These are phyloP conservation scores for Kwoniella dendrophila DNA, from an alignment of 768 basidiomycete genomes.

Conservation along the genomic window DNA sequence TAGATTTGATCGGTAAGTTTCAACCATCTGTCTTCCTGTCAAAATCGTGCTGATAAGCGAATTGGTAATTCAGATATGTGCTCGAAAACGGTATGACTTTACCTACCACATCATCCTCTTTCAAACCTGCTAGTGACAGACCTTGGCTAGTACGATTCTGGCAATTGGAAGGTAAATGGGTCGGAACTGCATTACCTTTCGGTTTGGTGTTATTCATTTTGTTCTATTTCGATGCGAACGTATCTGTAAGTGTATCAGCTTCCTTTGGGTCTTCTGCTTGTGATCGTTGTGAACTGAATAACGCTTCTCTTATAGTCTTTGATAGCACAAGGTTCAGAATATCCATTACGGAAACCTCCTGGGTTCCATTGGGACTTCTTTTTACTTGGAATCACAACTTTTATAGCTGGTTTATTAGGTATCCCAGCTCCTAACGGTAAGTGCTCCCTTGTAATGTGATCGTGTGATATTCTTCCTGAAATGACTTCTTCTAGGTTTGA, in stretches of 20 bases:
- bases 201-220: constrained; percentile 84
- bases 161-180: constrained; percentile 84
- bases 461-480: neutral
- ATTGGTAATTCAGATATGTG: constrained; percentile 56
- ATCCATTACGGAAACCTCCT: constrained; percentile 86
- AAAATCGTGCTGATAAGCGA: neutral
- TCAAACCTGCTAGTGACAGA: constrained; percentile 69
- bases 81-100: constrained; percentile 60
- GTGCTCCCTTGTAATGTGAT: neutral
- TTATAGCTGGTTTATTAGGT: constrained; percentile 62
- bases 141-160: constrained; percentile 86
- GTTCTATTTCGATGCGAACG: constrained; percentile 95
- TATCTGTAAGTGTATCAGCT: constrained; percentile 66
- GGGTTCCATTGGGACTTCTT: constrained; percentile 73
- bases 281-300: neutral
- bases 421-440: constrained; percentile 53
- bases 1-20: constrained; percentile 61
- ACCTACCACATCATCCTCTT: constrained; percentile 67
- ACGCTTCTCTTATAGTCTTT: constrained; percentile 63
- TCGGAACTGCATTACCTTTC: constrained; percentile 84
- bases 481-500: constrained; percentile 50
- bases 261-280: neutral
- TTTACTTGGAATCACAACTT: constrained; percentile 83
- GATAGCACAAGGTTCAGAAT: constrained; percentile 87
- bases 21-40: constrained; percentile 40